Base-by-base conservation (phyloP, 208 protist genomes). In the Leishmania arabica region DNA sequence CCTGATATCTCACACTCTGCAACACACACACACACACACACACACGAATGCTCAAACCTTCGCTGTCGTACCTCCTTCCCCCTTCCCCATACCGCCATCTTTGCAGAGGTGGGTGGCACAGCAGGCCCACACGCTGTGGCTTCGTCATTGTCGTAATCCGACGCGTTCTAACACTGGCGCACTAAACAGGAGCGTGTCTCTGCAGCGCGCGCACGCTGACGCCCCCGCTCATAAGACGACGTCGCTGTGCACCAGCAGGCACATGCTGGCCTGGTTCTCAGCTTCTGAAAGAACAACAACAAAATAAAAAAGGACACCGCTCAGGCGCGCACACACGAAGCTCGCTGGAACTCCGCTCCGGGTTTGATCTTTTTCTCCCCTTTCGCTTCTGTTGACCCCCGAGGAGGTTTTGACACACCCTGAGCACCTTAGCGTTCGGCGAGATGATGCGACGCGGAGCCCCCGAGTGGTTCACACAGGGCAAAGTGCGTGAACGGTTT, bases 391-490 rank as follows among this genome's bases (percentile, higher is more conserved):
- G 40, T 8, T 17, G 37, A 37, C 24, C 24, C 19, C 6, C 21
- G 66, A 31, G 21, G 17, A 21, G 21, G 5, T 31, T 40, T 71
- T 31, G 66, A 15, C 0, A 47, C 24, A 0, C 8, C 2, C 19
- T 21, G 27, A 73, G 45, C 69, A 21, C 3, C 0, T 15, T 54
- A 6, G 24, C 27, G 8, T 13, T 34, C 21, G 66, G 45, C 3
- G 84, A 68, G 49, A 88, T 86, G 94, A 96, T 96, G 91, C 95
- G 95, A 51, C 69, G 93, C 13, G 86, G 88, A 40, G 92, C 90
- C 11, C 93, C 95, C 7, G 83, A 93, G 84, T 96, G 93, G 95
- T 96, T 97, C 80, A 94, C 91, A 47, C 86, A 90, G n/a, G 90
- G 90, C n/a, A 94, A 91, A 70, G 84, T 90, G 54, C 91, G 91